Conservation (phyloP, 2,329 filamentous ascomycete species). For the Paecilomyces formosus region DNA sequence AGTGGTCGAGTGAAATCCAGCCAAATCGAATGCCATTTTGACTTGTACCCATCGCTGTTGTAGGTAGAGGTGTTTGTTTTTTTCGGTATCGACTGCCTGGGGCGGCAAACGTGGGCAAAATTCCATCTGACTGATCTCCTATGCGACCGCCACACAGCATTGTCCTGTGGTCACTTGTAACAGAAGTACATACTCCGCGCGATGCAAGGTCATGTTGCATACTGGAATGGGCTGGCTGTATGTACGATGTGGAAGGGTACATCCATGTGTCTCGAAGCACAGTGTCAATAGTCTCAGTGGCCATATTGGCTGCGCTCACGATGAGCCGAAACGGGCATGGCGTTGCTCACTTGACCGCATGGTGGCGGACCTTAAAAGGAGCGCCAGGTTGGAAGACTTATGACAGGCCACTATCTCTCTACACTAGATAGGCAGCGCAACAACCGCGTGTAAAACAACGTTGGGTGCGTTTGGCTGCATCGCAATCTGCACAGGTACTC, state of each 20-base stretch:
- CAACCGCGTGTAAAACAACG: neutral
- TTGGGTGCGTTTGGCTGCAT: neutral
- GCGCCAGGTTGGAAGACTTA: neutral
- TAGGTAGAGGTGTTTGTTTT: no score
- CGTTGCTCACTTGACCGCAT: neutral
- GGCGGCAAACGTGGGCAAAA: no score
- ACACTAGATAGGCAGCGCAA: neutral
- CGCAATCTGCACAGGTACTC: no score
- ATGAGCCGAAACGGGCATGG: neutral
- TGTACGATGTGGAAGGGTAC: neutral
- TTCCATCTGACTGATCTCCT: no score
- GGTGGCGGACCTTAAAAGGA: neutral
- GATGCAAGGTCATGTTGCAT: neutral
- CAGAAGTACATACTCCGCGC: neutral
- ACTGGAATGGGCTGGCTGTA: neutral
- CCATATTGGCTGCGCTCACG: neutral
- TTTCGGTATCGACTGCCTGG: no score
- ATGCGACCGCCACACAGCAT: no score
- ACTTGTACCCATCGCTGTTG: no score
- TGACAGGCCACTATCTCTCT: neutral
- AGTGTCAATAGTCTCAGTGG: neutral
- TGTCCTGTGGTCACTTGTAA: no score
- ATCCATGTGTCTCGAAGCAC: neutral
- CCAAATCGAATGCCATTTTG: no score
- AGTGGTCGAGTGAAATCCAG: no score